Evolutionary conservation across 768 basidiomycete genomes (phyloP), one percentile per base, ranked within the genome.

Genomic region (Pisolithus sp.): DNA sequence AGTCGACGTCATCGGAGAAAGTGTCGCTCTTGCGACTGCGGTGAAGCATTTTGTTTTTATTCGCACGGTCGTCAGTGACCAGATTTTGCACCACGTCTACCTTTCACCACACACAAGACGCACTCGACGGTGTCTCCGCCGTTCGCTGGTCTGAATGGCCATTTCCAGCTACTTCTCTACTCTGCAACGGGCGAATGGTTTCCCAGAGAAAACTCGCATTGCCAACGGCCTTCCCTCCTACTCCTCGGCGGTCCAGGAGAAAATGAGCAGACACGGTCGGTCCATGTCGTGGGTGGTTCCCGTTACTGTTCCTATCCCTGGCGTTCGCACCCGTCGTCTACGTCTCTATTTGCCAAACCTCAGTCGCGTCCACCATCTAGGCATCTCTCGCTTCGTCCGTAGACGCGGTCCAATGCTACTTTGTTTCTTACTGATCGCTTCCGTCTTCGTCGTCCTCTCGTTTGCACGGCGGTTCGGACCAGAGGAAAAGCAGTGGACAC

Each of bases 241-340:
- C 55, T 79, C 81, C 41, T 75, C 82, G 48, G 78, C 82, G 15
- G 76, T 83, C 23, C 76, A 81, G 57, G 85, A 88, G 69, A 88
- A 88, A 69, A 73, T 78, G 63, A 71, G 73, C 53, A 73, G 74
- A 60, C 76, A 76, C 39, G 56, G 72, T 60, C 53, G 71, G 59
- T 59, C 65, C 59, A 61, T 69, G 55, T 72, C 81, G 15, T 86
- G 85, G 84, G 78, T 81, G 48, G 66, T 83, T 43, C 73, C 78
- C 30, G 59, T 87, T 42, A 76, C 77, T 37, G 56, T 89, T 39
- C 76, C 80, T 44, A 74, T 89, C 47, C 84, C 85, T 12, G 78
- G 81, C 50, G 64, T 82, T 13, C 76, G 68, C 52, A 71, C 76
- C 17, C 83, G 81, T 53, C 71, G 76, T 38, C 60, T 85, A 15